A percentile compares a stretch with the other conserved stretches of the same genome.
Conservation (phyloP, 306 rosid genomes). For the Vicia sativa region DNA sequence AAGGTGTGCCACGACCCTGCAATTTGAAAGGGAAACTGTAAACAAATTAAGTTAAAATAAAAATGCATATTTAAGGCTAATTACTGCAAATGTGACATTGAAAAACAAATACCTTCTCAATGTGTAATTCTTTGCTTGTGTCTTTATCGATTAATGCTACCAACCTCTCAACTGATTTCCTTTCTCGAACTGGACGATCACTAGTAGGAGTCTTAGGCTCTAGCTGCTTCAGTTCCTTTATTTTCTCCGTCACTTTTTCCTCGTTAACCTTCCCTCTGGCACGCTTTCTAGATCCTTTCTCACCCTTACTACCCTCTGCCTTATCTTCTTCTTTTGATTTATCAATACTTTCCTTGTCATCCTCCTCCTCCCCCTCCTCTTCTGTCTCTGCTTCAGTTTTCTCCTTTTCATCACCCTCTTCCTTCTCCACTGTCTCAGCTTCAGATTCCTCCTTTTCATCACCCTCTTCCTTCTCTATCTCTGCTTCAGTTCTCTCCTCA, state of each 20-base stretch:
- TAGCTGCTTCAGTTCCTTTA: slow-evolving; percentile 47
- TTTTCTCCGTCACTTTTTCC: slow-evolving; percentile 56
- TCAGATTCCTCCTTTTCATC: slow-evolving; percentile 35
- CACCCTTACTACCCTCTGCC: slow-evolving; percentile 47
- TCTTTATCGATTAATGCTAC: slow-evolving; percentile 83
- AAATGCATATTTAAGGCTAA: slow-evolving; percentile 26
- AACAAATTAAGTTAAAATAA: slow-evolving; percentile 28
- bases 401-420: slow-evolving; percentile 33
- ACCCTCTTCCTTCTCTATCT: slow-evolving; percentile 20
- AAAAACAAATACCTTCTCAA: slow-evolving; percentile 68
- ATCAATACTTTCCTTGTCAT: slow-evolving; percentile 31
- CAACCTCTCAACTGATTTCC: slow-evolving; percentile 95
- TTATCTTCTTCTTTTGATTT: slow-evolving; percentile 42
- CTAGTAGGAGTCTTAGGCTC: slow-evolving; percentile 77
- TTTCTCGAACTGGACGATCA: slow-evolving; percentile 94
- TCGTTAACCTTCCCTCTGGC: slow-evolving; percentile 45
- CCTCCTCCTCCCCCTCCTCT: slow-evolving; percentile 26
- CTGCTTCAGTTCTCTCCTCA: slow-evolving; percentile 36
- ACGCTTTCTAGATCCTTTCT: slow-evolving; percentile 55
- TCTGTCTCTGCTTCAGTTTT: slow-evolving; percentile 37
- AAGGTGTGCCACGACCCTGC: slow-evolving; percentile 89
- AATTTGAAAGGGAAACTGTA: slow-evolving; percentile 42
- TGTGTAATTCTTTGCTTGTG: slow-evolving; percentile 71
- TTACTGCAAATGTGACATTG: slow-evolving; percentile 20
- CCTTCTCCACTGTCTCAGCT: slow-evolving; percentile 34